These are phyloP conservation scores for Hypoxylon fragiforme DNA, from an alignment of 495 filamentous ascomycete species.

Conservation along the genomic window DNA sequence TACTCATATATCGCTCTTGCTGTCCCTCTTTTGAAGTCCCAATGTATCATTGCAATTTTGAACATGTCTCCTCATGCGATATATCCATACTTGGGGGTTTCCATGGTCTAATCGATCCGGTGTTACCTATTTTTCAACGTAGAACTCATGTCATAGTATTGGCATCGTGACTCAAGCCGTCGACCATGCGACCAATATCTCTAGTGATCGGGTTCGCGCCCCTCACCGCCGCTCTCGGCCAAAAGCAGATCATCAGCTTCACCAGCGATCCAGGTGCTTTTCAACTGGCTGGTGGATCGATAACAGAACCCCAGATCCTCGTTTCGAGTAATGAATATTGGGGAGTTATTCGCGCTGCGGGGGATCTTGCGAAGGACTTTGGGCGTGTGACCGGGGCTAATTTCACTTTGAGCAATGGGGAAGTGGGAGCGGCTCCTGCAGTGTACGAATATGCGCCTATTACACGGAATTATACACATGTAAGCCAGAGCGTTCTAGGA, in stretches of 20 bases:
- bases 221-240: slow-evolving; percentile 53
- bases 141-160: too few relatives aligned
- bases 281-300: slow-evolving; percentile 50
- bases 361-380: slow-evolving; percentile 71
- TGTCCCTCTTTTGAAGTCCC: too few relatives aligned
- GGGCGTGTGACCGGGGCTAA: slow-evolving; percentile 66
- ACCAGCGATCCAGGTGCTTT: slow-evolving; percentile 41
- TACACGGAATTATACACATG: slow-evolving; percentile 51
- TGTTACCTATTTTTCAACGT: too few relatives aligned
- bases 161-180: too few relatives aligned
- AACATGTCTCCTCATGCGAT: too few relatives aligned
- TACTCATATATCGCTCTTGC: too few relatives aligned
- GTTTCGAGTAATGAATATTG: slow-evolving; percentile 62
- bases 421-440: slow-evolving; percentile 40
- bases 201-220: slow-evolving; percentile 15
- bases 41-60: too few relatives aligned
- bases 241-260: slow-evolving; percentile 59
- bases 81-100: too few relatives aligned
- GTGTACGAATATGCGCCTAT: slow-evolving; percentile 48
- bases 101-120: too few relatives aligned
- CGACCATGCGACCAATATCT: not conserved
- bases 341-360: slow-evolving; percentile 68
- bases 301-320: slow-evolving; percentile 53
- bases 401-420: slow-evolving; percentile 57
- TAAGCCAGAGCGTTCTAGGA: slow-evolving; percentile 30